Evolutionary conservation across 78 protist species (phyloP).

Genomic region (Anaeramoeba ignava): DNA sequence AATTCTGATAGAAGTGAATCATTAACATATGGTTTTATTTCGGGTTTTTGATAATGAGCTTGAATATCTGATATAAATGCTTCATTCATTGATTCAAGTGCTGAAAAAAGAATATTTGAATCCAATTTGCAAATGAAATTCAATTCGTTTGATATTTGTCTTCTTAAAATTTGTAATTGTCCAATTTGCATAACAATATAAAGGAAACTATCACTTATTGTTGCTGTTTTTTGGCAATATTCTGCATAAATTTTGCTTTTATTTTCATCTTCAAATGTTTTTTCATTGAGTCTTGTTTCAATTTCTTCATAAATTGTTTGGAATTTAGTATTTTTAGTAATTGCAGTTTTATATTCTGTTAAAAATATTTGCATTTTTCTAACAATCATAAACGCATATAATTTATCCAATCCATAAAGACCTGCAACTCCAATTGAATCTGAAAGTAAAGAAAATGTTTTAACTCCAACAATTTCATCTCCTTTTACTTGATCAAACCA

Average conservation of each 20-base stretch:
- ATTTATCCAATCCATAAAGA: slow-evolving; percentile 56
- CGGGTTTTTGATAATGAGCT: slow-evolving; percentile 57
- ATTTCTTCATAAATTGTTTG: no score
- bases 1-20: background rate
- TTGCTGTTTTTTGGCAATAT: no score
- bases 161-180: slow-evolving; percentile 62
- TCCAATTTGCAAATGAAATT: slow-evolving; percentile 44
- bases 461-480: slow-evolving; percentile 50
- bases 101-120: slow-evolving; percentile 31
- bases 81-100: slow-evolving; percentile 50
- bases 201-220: no score
- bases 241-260: no score
- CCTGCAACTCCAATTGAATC: slow-evolving; percentile 49
- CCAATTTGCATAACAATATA: slow-evolving; percentile 27
- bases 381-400: slow-evolving; percentile 63
- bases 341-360: no score
- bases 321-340: no score
- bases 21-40: background rate
- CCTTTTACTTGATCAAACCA: no score
- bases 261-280: no score
- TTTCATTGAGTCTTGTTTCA: no score
- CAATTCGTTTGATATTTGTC: slow-evolving; percentile 50
- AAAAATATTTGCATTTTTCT: slow-evolving; percentile 43
- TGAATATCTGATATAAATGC: slow-evolving; percentile 45
- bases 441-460: slow-evolving; percentile 34